A percentile compares a stretch with the other conserved stretches of the same genome.
These are phyloP conservation scores for Phaeosphaeriaceae sp. DNA, from an alignment of 2,329 filamentous ascomycete species.

Conservation along the genomic window DNA sequence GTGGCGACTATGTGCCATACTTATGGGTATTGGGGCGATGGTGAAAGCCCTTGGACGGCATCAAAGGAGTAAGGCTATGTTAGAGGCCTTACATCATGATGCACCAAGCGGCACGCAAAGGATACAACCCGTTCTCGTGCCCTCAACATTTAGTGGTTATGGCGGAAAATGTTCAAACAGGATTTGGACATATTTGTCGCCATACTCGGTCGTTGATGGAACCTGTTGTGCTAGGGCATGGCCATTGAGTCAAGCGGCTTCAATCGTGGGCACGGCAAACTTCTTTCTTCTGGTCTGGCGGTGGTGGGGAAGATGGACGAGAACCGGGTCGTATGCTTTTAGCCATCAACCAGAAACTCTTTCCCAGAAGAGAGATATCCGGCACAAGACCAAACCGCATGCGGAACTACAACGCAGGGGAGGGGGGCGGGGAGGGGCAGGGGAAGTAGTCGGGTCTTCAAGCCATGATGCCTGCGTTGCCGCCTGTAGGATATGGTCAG, in stretches of 20 bases:
- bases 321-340: conserved; percentile 10
- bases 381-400: conserved; percentile 21
- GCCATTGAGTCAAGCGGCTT: no score
- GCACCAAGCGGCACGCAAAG: no score
- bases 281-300: neutral
- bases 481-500: conserved; percentile 38
- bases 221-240: no score
- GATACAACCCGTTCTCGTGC: no score
- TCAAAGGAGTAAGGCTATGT: neutral
- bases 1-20: neutral
- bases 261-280: neutral
- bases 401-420: conserved; percentile 6
- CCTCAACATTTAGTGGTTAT: no score
- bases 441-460: conserved; percentile 27
- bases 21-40: conserved; percentile 5
- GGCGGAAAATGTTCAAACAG: no score
- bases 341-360: conserved; percentile 22
- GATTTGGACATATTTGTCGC: no score
- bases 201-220: no score
- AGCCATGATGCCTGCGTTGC: conserved; percentile 45
- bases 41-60: neutral
- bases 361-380: conserved; percentile 14
- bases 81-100: no score
- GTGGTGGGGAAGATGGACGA: conserved; percentile 1
- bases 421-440: conserved; percentile 13